These are phyloP conservation scores for Boletales sp. DNA, from an alignment of 768 basidiomycete genomes.

Conservation along the genomic window DNA sequence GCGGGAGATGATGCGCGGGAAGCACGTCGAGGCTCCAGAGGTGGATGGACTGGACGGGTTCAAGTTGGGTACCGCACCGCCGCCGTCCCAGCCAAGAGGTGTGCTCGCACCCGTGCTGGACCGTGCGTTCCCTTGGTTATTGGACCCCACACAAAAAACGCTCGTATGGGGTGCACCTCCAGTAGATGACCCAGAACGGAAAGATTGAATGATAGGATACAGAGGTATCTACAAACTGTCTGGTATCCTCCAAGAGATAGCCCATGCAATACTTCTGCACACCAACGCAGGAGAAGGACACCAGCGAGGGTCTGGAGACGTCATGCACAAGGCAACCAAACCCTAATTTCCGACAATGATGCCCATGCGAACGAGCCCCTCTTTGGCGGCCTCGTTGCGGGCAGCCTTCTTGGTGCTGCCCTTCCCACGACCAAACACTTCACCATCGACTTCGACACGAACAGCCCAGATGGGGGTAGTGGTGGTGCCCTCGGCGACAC, in stretches of 20 bases:
- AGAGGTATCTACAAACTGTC: background rate
- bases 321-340: slow-evolving; percentile 38
- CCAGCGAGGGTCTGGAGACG: slow-evolving; percentile 60
- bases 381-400: slow-evolving; percentile 77
- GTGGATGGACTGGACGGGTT: slow-evolving; percentile 14
- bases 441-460: slow-evolving; percentile 58
- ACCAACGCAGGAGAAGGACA: slow-evolving; percentile 50
- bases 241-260: background rate
- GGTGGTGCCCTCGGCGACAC: slow-evolving; percentile 43
- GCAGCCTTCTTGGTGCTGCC: slow-evolving; percentile 79
- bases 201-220: too few species aligned
- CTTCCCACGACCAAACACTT: slow-evolving; percentile 55
- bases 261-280: slow-evolving; percentile 59
- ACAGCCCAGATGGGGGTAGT: slow-evolving; percentile 79
- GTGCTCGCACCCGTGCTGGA: slow-evolving; percentile 44
- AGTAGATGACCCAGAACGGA: slow-evolving; percentile 55
- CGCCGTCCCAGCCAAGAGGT: slow-evolving; percentile 37
- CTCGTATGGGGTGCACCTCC: slow-evolving; percentile 72
- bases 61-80: too few species aligned
- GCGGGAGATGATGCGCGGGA: slow-evolving; percentile 42
- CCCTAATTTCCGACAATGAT: slow-evolving; percentile 38
- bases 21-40: background rate
- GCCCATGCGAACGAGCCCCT: slow-evolving; percentile 59
- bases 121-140: slow-evolving; percentile 42
- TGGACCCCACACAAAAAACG: slow-evolving; percentile 62